Percentiles rank a stretch among this genome's conserved stretches.
Evolutionary conservation across 1,284 basidiomycete genomes (phyloP).

Genomic region (Wolfiporia cocos): DNA sequence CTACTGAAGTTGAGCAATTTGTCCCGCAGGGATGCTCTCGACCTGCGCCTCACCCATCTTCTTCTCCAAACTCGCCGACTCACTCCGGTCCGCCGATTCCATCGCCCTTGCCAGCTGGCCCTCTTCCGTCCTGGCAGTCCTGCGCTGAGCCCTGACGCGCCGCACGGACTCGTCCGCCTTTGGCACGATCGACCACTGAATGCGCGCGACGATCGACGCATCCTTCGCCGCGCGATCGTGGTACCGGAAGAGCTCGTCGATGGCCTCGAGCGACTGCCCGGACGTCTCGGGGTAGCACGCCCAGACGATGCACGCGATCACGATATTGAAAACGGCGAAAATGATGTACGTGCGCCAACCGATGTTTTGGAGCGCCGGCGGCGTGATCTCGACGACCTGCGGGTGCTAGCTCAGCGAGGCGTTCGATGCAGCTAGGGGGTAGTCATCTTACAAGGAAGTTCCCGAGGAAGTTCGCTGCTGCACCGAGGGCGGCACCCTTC

Average conservation of each 20-base stretch:
- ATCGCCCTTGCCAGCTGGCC: not conserved
- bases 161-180: not conserved
- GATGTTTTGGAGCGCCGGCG: slow-evolving; percentile 44
- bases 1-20: no score
- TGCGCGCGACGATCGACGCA: not conserved
- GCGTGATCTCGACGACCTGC: slow-evolving; percentile 42
- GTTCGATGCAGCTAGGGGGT: not conserved
- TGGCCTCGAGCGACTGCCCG: slow-evolving; percentile 36
- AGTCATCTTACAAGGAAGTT: slow-evolving; percentile 11
- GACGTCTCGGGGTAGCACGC: slow-evolving; percentile 41
- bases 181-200: slow-evolving; percentile 8
- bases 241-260: slow-evolving; percentile 33
- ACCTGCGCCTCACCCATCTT: not conserved
- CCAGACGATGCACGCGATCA: slow-evolving; percentile 39
- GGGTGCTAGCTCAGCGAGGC: slow-evolving; percentile 10
- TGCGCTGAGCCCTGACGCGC: slow-evolving; percentile 1
- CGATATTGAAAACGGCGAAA: slow-evolving; percentile 40
- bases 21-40: no score
- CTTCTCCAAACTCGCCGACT: not conserved
- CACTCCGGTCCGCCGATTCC: not conserved
- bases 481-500: slow-evolving; percentile 11
- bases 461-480: slow-evolving; percentile 10
- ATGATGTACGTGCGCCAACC: slow-evolving; percentile 41
- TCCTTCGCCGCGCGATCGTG: not conserved
- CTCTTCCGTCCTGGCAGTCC: not conserved